phyloP scores from a whole-genome alignment of 805 yeast species.

The Yamadazyma tumulicola region DNA sequence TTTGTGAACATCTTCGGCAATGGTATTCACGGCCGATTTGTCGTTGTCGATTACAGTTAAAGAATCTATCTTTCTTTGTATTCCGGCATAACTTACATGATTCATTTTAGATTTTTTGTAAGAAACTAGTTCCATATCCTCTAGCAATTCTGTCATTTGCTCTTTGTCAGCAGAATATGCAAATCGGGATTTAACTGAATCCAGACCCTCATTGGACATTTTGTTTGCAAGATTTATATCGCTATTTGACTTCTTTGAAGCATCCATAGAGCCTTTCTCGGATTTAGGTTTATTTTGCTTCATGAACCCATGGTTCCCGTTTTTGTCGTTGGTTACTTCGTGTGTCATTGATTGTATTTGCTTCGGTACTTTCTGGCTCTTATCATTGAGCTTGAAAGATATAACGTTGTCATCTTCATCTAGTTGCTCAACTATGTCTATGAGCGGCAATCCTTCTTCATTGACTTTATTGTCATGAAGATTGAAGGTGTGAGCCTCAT shows the following conservation, averaged over 20 bases:
- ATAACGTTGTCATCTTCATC: conserved; percentile 81
- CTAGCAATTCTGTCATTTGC: conserved; percentile 26
- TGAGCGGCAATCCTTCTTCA: conserved; percentile 44
- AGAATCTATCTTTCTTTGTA: too few relatives aligned
- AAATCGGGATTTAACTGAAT: too few relatives aligned
- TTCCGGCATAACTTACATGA: not conserved
- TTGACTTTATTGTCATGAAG: conserved; percentile 16
- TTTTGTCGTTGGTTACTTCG: not conserved
- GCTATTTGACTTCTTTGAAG: too few relatives aligned
- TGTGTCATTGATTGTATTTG: not conserved
- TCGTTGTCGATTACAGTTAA: not conserved
- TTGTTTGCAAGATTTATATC: not conserved
- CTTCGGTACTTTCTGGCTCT: not conserved
- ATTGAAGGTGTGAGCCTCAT: conserved; percentile 1
- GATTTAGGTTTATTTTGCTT: too few relatives aligned
- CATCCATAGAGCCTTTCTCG: too few relatives aligned
- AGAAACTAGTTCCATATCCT: conserved; percentile 30
- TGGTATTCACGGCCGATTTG: not conserved
- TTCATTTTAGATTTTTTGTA: too few relatives aligned
- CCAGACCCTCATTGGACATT: not conserved
- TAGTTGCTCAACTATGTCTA: conserved; percentile 77
- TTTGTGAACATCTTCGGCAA: not conserved
- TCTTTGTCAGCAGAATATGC: conserved; percentile 11
- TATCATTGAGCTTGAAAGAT: conserved; percentile 36
- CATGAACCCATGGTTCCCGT: too few relatives aligned